phyloP scores from a whole-genome alignment of 371 early-diverging fungal species.

The Homolaphlyctis polyrhiza region DNA sequence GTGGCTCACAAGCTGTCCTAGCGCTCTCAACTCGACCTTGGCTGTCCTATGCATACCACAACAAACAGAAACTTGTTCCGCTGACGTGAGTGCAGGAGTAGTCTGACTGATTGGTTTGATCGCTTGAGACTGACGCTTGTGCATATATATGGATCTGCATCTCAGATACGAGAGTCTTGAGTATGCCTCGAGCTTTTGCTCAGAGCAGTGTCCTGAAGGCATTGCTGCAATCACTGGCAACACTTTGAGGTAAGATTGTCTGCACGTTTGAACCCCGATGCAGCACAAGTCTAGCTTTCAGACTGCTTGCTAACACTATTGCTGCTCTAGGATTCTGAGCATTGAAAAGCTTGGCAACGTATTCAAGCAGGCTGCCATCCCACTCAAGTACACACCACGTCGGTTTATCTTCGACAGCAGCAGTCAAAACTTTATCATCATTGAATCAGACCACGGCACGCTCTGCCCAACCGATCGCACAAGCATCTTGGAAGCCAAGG shows the following conservation, averaged over 20 bases:
- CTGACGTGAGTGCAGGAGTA: constrained; percentile 27
- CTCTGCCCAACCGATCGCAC: constrained; percentile 56
- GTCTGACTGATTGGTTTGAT: constrained; percentile 3
- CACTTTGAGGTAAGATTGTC: no score
- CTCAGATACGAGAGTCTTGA: constrained; percentile 69
- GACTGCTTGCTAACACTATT: not conserved
- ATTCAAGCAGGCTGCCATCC: constrained; percentile 80
- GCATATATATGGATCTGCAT: constrained; percentile 24
- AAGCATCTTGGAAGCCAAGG: not conserved
- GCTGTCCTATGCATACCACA: constrained; percentile 80
- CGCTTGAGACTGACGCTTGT: no score
- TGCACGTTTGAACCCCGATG: not conserved
- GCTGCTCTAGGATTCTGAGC: constrained; percentile 77
- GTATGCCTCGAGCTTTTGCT: constrained; percentile 79
- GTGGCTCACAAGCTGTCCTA: constrained; percentile 66
- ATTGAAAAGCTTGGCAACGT: constrained; percentile 78
- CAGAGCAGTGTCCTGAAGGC: constrained; percentile 86
- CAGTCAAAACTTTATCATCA: constrained; percentile 76
- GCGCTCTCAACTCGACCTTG: constrained; percentile 86
- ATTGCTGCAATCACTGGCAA: constrained; percentile 85
- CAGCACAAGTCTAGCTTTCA: not conserved
- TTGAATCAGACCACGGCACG: constrained; percentile 82
- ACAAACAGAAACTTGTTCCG: constrained; percentile 55
- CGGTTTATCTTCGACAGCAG: constrained; percentile 66
- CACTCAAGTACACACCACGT: constrained; percentile 87